Base-by-base conservation (phyloP, 2,329 filamentous ascomycete species). In the Knoxdaviesia capensis region DNA sequence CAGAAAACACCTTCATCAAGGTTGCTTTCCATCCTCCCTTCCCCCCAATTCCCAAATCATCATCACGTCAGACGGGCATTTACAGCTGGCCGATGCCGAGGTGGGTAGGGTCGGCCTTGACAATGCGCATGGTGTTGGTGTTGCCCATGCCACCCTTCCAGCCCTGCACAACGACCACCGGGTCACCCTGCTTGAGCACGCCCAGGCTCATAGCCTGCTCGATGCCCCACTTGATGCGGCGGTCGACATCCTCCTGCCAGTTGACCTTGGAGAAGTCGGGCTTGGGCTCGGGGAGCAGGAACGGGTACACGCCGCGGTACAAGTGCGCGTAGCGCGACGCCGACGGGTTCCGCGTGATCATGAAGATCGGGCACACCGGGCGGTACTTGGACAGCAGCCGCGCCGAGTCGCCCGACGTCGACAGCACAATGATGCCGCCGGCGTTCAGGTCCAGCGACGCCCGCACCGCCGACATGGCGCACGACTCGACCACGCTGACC, bases 221-320 rank as follows among this genome's bases (percentile, higher is more conserved):
- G 59, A 98, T 84, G 59, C 84, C 90, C 87, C 88, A 98, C 73
- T 88, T 94, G 63, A 98, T 84, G 58, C 90, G 85, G 59, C 79
- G 77, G 66, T 98, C 90, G 53, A 98, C 90, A 63, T 98, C 88
- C 69, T 96, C 86, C 68, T 98, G 90, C 90, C 90, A 98, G 65
- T 92, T 87, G 55, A 80, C 75, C 62, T 80, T 74, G 59, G 71
- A 74, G 65, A 96, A 98, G 68, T 98, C 85, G 53, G 90, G 90
- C 77, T 96, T 96, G 54, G 68, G 64, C 68, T 94, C 82, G 42
- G 80, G 74, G 72, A 94, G 96, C 55, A 81, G 71, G 80, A 98
- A 98, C 45, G 90, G 90, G 60, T 94, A 98, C 48, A 98, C 88
- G 53, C 90, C 90, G 58, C 90, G 88, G 69, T 94, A 96, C 60